phyloP scores from a whole-genome alignment of 2,329 filamentous ascomycete species.

The Plectosphaerella cucumerina region DNA sequence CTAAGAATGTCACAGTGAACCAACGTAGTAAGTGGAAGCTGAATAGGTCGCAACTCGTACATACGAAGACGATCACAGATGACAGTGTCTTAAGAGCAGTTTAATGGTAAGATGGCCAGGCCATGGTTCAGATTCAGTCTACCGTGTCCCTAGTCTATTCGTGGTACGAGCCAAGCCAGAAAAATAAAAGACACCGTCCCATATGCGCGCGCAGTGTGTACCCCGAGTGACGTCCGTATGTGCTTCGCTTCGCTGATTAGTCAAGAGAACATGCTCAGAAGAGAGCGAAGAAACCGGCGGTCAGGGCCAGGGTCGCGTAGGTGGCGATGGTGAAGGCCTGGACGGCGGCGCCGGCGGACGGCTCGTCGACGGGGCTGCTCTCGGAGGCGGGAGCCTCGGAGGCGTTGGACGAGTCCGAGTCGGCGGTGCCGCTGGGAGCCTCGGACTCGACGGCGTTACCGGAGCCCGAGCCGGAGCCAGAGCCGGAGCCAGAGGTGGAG shows the following conservation, averaged over 20 bases:
- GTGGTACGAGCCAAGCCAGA: not conserved
- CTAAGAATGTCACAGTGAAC: no score
- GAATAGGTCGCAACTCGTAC: no score
- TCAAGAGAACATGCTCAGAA: conserved; percentile 7
- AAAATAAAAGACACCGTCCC: not conserved
- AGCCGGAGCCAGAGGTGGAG: conserved; percentile 6
- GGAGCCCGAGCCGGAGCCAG: conserved; percentile 12
- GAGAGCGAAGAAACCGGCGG: conserved; percentile 12
- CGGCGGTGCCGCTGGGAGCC: conserved; percentile 5
- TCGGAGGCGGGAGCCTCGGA: not conserved
- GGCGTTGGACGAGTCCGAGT: conserved; percentile 11
- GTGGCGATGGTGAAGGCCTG: conserved; percentile 9
- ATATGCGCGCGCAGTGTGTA: not conserved
- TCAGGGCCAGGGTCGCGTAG: conserved; percentile 11
- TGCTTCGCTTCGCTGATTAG: not conserved
- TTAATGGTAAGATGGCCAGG: no score
- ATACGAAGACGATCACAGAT: no score
- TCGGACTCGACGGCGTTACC: conserved; percentile 1
- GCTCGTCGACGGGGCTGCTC: conserved; percentile 4
- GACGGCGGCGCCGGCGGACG: conserved; percentile 5
- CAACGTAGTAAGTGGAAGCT: no score
- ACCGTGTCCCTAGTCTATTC: not conserved
- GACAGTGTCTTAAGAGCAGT: no score
- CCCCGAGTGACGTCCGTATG: not conserved
- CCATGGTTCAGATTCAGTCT: not conserved